Evolutionary conservation across 257 asterid species (phyloP).

Genomic region (Solanum piurae): DNA sequence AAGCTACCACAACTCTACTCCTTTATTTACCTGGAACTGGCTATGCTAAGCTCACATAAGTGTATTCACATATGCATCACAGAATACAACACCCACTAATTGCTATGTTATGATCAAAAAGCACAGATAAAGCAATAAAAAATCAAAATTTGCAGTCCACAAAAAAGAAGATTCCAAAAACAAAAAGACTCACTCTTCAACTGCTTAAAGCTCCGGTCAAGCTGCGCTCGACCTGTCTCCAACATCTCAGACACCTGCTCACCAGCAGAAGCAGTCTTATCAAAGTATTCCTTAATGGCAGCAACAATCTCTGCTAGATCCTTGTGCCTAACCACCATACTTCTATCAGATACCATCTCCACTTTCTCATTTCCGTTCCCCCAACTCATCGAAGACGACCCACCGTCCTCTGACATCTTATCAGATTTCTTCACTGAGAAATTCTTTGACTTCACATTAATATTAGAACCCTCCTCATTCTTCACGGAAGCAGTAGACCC

Average conservation of each 20-base stretch:
- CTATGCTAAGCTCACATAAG: neutral
- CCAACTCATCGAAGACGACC: slow-evolving; percentile 66
- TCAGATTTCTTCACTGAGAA: slow-evolving; percentile 36
- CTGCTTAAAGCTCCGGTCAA: slow-evolving; percentile 81
- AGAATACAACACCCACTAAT: neutral
- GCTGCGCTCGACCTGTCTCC: slow-evolving; percentile 84
- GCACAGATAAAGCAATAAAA: neutral
- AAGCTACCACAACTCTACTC: neutral
- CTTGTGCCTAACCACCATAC: slow-evolving; percentile 79
- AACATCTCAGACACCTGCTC: slow-evolving; percentile 90
- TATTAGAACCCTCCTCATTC: slow-evolving; percentile 14
- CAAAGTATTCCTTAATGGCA: slow-evolving; percentile 74
- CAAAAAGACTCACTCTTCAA: slow-evolving; percentile 51
- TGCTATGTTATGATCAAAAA: neutral
- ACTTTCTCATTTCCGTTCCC: slow-evolving; percentile 42
- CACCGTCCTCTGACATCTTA: slow-evolving; percentile 44
- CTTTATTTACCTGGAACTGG: neutral
- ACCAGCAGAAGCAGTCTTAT: slow-evolving; percentile 82
- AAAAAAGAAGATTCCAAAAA: neutral
- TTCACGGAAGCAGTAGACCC: slow-evolving; percentile 28
- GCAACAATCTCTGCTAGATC: slow-evolving; percentile 84
- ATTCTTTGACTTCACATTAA: slow-evolving; percentile 6
- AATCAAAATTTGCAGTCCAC: neutral
- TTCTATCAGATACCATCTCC: slow-evolving; percentile 41
- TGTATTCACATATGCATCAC: neutral